Conservation (phyloP, 2,329 filamentous ascomycete species). For the Microsporum canis region DNA sequence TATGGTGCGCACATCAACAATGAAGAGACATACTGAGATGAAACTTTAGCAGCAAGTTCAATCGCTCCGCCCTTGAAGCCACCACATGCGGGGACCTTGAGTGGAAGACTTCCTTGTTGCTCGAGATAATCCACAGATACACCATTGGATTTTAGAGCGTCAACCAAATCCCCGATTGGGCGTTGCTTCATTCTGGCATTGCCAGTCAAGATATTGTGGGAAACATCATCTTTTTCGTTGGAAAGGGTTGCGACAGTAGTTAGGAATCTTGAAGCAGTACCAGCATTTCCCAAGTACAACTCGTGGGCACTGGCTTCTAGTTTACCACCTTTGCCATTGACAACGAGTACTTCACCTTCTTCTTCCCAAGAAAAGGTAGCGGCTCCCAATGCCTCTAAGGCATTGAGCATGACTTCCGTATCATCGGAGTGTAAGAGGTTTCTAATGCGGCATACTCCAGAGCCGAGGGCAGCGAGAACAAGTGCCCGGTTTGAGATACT, state of each 20-base stretch:
- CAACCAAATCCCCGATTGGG: conserved; percentile 85
- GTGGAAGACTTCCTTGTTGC: conserved; percentile 68
- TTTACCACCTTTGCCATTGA: conserved; percentile 80
- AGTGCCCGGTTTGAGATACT: conserved; percentile 94
- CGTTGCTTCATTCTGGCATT: conserved; percentile 94
- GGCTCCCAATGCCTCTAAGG: conserved; percentile 72
- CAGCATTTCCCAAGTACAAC: conserved; percentile 90
- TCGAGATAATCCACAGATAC: conserved; percentile 80
- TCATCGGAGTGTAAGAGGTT: conserved; percentile 95
- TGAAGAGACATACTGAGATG: conserved; percentile 97
- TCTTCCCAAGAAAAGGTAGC: conserved; percentile 91
- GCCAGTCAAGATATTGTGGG: conserved; percentile 72
- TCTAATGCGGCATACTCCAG: conserved; percentile 73
- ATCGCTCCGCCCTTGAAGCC: conserved; percentile 81
- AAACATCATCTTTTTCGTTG: conserved; percentile 43
- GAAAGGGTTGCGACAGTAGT: conserved; percentile 85
- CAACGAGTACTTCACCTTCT: conserved; percentile 77
- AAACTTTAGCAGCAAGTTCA: conserved; percentile 85
- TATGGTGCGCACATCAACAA: conserved; percentile 95
- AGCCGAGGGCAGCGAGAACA: conserved; percentile 81
- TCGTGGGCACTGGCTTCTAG: conserved; percentile 63
- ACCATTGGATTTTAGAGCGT: conserved; percentile 77
- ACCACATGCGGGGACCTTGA: conserved; percentile 69
- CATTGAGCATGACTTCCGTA: conserved; percentile 91
- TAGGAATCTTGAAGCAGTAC: conserved; percentile 88